These are phyloP conservation scores for Elongisporangium prolatum DNA, from an alignment of 352 stramenopile species.

Conservation along the genomic window DNA sequence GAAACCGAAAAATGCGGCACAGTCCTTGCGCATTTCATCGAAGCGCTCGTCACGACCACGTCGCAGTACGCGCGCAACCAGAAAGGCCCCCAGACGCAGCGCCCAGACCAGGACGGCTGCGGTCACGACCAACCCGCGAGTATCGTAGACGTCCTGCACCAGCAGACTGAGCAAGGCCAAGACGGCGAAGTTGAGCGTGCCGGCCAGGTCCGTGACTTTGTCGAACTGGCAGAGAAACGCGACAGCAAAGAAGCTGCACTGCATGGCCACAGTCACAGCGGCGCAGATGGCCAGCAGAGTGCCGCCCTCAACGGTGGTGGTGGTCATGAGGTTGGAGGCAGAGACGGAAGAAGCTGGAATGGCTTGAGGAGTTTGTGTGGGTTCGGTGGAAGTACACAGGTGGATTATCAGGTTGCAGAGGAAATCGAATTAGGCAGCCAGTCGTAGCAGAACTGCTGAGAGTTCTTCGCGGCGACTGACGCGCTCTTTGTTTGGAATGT, in stretches of 20 bases:
- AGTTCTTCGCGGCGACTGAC: too few species aligned
- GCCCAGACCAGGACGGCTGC: conserved; percentile 50
- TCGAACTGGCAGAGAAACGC: conserved; percentile 60
- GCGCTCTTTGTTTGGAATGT: too few species aligned
- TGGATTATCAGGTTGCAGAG: too few species aligned
- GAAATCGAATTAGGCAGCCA: too few species aligned
- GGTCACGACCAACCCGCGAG: conserved; percentile 44
- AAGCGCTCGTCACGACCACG: conserved; percentile 74
- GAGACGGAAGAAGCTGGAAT: too few species aligned
- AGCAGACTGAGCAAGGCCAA: conserved; percentile 46
- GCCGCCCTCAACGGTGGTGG: conserved; percentile 10
- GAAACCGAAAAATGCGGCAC: conserved; percentile 60
- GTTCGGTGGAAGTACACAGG: too few species aligned
- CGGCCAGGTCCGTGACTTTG: conserved; percentile 62
- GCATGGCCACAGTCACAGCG: conserved; percentile 41
- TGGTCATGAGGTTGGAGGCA: background rate
- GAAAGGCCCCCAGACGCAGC: conserved; percentile 55
- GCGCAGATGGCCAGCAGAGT: conserved; percentile 43
- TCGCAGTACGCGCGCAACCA: conserved; percentile 61
- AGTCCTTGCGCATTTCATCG: conserved; percentile 66
- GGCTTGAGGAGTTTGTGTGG: too few species aligned
- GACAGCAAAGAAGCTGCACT: conserved; percentile 56
- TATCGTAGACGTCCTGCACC: conserved; percentile 33
- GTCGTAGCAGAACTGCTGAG: too few species aligned
- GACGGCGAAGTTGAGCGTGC: conserved; percentile 55